Evolutionary conservation across 129 eudicot genomes (phyloP).

Genomic region (Flaveria linearis): DNA sequence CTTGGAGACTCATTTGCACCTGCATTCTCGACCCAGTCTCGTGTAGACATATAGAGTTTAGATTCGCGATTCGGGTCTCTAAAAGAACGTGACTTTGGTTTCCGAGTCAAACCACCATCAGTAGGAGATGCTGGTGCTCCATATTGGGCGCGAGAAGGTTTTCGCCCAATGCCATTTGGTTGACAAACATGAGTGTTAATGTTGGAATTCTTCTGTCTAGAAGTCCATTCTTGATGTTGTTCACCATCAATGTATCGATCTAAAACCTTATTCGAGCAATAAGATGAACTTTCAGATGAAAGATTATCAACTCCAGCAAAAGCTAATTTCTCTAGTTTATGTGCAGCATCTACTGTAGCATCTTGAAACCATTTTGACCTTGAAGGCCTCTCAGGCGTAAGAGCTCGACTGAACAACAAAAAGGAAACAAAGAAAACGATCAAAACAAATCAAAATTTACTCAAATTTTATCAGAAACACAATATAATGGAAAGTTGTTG

Average conservation of each 20-base stretch:
- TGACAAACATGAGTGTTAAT: constrained; percentile 36
- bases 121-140: constrained; percentile 50
- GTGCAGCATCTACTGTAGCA: constrained; percentile 35
- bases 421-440: background rate
- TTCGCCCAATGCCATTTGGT: constrained; percentile 43
- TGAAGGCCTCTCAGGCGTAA: constrained; percentile 74
- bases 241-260: constrained; percentile 97
- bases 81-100: constrained; percentile 74
- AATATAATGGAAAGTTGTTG: background rate
- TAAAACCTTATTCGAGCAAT: constrained; percentile 72
- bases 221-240: constrained; percentile 56
- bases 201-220: constrained; percentile 34
- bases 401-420: constrained; percentile 53
- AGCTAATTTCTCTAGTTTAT: constrained; percentile 28
- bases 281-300: constrained; percentile 64
- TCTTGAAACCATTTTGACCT: constrained; percentile 46
- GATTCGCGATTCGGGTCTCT: constrained; percentile 56
- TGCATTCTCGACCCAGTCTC: constrained; percentile 59
- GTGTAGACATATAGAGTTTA: constrained; percentile 51
- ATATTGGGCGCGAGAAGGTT: constrained; percentile 61
- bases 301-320: constrained; percentile 37
- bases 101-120: constrained; percentile 46
- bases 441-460: constrained; percentile 8
- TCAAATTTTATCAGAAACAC: background rate
- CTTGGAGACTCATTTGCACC: constrained; percentile 64